These are phyloP conservation scores for Stephania yunnanensis DNA, from an alignment of 164 flowering plant species.

Conservation along the genomic window DNA sequence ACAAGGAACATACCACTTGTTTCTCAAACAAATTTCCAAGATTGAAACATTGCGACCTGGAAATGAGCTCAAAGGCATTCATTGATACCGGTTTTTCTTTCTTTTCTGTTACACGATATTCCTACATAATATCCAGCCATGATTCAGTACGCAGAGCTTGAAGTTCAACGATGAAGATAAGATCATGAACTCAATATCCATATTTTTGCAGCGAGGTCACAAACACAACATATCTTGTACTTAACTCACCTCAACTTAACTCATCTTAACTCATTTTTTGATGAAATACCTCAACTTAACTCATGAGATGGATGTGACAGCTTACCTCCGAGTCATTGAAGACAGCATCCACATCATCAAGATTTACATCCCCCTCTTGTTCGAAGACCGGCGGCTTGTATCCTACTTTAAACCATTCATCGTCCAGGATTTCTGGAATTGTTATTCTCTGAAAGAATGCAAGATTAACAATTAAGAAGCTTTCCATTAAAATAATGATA, in stretches of 20 bases:
- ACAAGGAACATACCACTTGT: slow-evolving; percentile 40
- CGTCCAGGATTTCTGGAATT: slow-evolving; percentile 63
- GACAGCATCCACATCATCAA: slow-evolving; percentile 84
- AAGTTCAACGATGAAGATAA: neutral
- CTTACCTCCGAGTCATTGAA: slow-evolving; percentile 67
- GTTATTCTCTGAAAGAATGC: slow-evolving; percentile 54
- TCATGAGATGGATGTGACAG: slow-evolving; percentile 7
- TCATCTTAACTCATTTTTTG: neutral
- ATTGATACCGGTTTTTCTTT: slow-evolving; percentile 79
- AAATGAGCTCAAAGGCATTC: slow-evolving; percentile 95
- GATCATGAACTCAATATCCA: neutral
- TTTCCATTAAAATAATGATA: neutral
- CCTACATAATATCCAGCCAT: slow-evolving; percentile 34
- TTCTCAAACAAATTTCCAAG: slow-evolving; percentile 81
- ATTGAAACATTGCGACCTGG: slow-evolving; percentile 66
- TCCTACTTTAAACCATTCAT: slow-evolving; percentile 86
- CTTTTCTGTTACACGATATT: slow-evolving; percentile 75
- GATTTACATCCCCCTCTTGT: slow-evolving; percentile 51
- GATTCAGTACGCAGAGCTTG: neutral
- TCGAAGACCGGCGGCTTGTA: slow-evolving; percentile 63
- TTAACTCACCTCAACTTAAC: neutral
- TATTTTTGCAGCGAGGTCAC: neutral
- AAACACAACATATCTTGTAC: neutral
- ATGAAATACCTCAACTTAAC: neutral
- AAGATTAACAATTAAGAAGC: neutral